phyloP scores from a whole-genome alignment of 257 asterid species.

The Jasminum sambac region DNA sequence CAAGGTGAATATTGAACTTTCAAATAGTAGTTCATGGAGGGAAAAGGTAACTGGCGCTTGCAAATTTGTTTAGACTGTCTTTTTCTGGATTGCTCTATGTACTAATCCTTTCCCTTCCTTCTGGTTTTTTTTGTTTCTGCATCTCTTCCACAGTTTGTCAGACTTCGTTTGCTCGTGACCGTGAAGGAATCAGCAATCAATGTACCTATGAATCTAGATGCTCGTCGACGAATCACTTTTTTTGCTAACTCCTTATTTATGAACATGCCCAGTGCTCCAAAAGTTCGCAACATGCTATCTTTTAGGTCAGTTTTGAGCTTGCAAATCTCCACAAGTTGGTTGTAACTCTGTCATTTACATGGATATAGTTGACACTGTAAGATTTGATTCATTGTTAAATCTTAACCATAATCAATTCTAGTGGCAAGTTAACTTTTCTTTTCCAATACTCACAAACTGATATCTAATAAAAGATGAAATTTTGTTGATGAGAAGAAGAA shows the following conservation, averaged over 20 bases:
- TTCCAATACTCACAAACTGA: neutral
- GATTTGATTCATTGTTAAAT: conserved; percentile 5
- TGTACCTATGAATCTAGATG: conserved; percentile 92
- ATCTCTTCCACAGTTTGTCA: conserved; percentile 61
- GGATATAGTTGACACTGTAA: conserved; percentile 16
- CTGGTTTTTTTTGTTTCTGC: conserved; percentile 15
- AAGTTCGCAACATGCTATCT: conserved; percentile 94
- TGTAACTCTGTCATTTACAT: conserved; percentile 26
- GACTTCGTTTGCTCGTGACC: conserved; percentile 93
- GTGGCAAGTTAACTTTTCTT: neutral
- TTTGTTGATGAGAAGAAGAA: neutral
- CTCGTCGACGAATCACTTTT: conserved; percentile 92
- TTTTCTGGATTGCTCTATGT: neutral
- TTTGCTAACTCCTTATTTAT: conserved; percentile 94
- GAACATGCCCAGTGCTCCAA: conserved; percentile 95
- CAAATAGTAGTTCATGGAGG: conserved; percentile 61
- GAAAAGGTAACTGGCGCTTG: conserved; percentile 66
- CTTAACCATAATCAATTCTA: neutral
- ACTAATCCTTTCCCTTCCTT: conserved; percentile 13
- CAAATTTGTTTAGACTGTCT: conserved; percentile 21
- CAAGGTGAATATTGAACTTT: conserved; percentile 54
- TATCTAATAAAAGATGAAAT: neutral
- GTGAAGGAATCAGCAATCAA: conserved; percentile 96
- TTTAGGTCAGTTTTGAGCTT: conserved; percentile 69
- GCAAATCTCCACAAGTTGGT: conserved; percentile 18